Evolutionary conservation across 768 basidiomycete species (phyloP), one percentile per base, ranked within the genome.

Genomic region (Pleurotus djamor): DNA sequence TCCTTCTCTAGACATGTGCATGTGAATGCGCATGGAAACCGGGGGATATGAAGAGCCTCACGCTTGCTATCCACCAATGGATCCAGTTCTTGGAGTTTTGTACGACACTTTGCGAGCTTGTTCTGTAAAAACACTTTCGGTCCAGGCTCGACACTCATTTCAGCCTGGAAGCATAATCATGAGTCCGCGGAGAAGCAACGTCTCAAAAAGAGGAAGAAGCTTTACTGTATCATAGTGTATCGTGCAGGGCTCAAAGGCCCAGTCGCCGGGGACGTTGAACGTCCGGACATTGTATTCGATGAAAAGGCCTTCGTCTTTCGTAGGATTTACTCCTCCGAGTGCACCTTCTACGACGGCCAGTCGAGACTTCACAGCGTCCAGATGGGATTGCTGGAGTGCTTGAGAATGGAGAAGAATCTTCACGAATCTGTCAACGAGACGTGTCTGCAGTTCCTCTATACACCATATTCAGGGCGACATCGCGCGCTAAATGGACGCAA

Each of bases 101-200:
- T 74, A 58, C 83, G 79, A 59, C 81, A 83, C 59, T 78, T 80
- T 52, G 74, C 72, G 28, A 93, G 79, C 62, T 87, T 89, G 69
- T 94, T 94, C 74, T 94, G 92, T 17, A 94, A 75, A 67, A 90
- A 84, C 2, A 91, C 78, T 70, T 91, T 93, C 0, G 92, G 86
- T 6, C 81, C 82, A 17, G 82, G 73, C 37, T 93, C 92, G 10
- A 87, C 70, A 66, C 75, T 86, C 71, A 92, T 81, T 5, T 79
- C 82, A 43, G 73, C 76, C 88, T 90, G 61, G 45, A 5, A n/a
- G n/a, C 12, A n/a, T n/a, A n/a, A 44, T 12, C 10, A 17, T 41
- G 21, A 56, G 16, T 28, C 36, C 17, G 14, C n/a, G 49, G 12
- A 59, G 37, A 44, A 62, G 51, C 61, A 48, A 60, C 54, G 32